Evolutionary conservation across 2,329 filamentous ascomycete genomes (phyloP), one percentile per base, ranked within the genome.

Genomic region (Aspergillus hiratsukae): DNA sequence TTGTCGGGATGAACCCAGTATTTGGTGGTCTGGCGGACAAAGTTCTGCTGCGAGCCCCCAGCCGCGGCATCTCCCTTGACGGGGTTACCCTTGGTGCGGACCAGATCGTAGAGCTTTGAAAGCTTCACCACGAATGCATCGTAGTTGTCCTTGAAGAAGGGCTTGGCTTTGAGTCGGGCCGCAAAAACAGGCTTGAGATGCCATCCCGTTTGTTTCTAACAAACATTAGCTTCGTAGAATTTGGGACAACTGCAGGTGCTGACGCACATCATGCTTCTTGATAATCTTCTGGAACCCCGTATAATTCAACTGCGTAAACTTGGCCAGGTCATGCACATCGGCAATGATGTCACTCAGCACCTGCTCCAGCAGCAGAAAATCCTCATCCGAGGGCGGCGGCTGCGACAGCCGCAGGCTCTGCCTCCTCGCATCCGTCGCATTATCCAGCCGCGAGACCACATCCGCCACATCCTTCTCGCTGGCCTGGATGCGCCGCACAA

Each of bases 211-310:
- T 89, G 82, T 90, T 99, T 99, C 89, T 94, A 68, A 21, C 46
- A 51, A 61, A 49, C 29, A 51, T 29, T 31, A 14, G 17, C 14
- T 8, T 37, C 28, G 56, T 48, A 61, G 51, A 49, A 48, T 50
- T 43, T 53, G 52, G 41, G 1, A 40, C 21, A 46, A n/a, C 9
- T 19, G 7, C 3, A 25, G 11, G 28, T 35, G 31, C 31, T 17
- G 4, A 78, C 88, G 66, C 75, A 93, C 90, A 78, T 97, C 94
- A 75, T 99, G 94, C 81, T 99, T 99, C 82, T 99, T 99, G 76
- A 99, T 96, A 62, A 99, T 99, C 81, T 99, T 99, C 80, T 97
- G 95, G 73, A 99, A 99, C 4, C 94, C 94, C 0, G 93, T 97
- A 72, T 99, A 99, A 77, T 99, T 99, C 71, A 99, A 79, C 78